These are phyloP conservation scores for Chamaenerion angustifolium DNA, from an alignment of 345 rosid genomes.

Conservation along the genomic window DNA sequence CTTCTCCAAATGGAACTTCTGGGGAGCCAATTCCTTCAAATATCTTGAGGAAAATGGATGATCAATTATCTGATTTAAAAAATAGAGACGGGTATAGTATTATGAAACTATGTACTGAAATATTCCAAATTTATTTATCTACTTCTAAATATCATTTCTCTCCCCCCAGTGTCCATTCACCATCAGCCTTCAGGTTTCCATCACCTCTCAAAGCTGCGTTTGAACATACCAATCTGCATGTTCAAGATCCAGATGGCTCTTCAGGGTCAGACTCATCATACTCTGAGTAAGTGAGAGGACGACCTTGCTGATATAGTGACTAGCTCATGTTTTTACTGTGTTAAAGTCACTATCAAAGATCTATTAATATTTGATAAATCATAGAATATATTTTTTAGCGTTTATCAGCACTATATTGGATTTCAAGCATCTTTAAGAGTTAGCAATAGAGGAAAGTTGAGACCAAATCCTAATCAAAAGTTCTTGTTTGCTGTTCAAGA, in stretches of 20 bases:
- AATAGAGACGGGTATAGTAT: slow-evolving; percentile 21
- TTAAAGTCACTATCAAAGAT: not conserved
- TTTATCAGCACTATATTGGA: too few relatives aligned
- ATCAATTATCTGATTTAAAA: slow-evolving; percentile 11
- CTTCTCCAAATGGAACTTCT: slow-evolving; percentile 13
- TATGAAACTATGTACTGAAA: not conserved
- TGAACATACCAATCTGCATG: slow-evolving; percentile 11
- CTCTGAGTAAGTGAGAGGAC: slow-evolving; percentile 14
- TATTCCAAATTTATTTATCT: slow-evolving; percentile 6
- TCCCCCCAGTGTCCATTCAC: slow-evolving; percentile 27
- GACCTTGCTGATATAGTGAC: not conserved
- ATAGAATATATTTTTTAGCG: too few relatives aligned
- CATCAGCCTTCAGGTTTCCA: slow-evolving; percentile 37
- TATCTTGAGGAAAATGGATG: slow-evolving; percentile 14
- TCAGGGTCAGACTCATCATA: slow-evolving; percentile 9
- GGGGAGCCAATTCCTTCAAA: slow-evolving; percentile 13
- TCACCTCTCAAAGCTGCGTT: slow-evolving; percentile 16
- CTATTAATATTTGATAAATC: not conserved
- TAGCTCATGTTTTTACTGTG: not conserved
- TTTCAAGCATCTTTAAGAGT: too few relatives aligned
- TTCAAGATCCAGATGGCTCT: slow-evolving; percentile 14
- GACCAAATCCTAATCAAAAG: too few relatives aligned
- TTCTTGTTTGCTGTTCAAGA: not conserved
- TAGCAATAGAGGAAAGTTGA: too few relatives aligned
- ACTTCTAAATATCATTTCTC: not conserved